Conservation (phyloP, 2,329 filamentous ascomycete species). For the Parastagonospora nodorum region DNA sequence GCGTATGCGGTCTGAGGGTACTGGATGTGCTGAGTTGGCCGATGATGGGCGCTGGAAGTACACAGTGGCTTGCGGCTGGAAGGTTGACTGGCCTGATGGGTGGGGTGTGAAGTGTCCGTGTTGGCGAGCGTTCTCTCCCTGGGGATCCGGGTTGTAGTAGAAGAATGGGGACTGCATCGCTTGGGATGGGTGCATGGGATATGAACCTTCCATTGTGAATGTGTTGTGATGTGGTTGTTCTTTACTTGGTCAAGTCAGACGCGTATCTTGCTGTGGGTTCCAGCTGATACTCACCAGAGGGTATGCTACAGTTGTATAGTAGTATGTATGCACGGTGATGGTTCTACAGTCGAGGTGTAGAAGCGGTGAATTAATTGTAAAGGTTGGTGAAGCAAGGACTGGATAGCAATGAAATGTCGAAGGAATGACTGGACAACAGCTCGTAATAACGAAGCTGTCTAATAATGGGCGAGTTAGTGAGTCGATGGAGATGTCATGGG, state of each 20-base stretch:
- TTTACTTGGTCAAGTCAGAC: slow-evolving; percentile 6
- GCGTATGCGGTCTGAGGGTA: slow-evolving; percentile 59
- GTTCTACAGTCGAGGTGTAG: slow-evolving; percentile 10
- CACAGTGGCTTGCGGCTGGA: slow-evolving; percentile 54
- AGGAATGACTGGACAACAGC: slow-evolving; percentile 50
- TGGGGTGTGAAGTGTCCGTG: slow-evolving; percentile 75
- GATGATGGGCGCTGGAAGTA: slow-evolving; percentile 62
- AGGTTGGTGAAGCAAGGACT: slow-evolving; percentile 24
- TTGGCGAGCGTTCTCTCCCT: slow-evolving; percentile 67
- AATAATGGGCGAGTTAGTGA: slow-evolving; percentile 43
- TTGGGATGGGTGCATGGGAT: slow-evolving; percentile 55
- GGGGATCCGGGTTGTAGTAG: slow-evolving; percentile 82
- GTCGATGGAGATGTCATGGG: slow-evolving; percentile 37
- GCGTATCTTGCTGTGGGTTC: not conserved
- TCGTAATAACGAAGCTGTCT: slow-evolving; percentile 47
- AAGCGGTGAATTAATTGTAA: slow-evolving; percentile 33
- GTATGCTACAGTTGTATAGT: slow-evolving; percentile 19
- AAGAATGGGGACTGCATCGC: slow-evolving; percentile 78
- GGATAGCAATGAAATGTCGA: slow-evolving; percentile 32
- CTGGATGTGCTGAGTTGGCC: slow-evolving; percentile 63
- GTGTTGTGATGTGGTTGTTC: slow-evolving; percentile 20
- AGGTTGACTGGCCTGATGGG: slow-evolving; percentile 43
- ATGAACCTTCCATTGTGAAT: slow-evolving; percentile 68
- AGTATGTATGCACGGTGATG: slow-evolving; percentile 13
- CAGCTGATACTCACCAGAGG: slow-evolving; percentile 19